A percentile compares a stretch with the other conserved stretches of the same genome.
These are phyloP conservation scores for Mortierella antarctica DNA, from an alignment of 192 early-diverging fungal species.

Conservation along the genomic window DNA sequence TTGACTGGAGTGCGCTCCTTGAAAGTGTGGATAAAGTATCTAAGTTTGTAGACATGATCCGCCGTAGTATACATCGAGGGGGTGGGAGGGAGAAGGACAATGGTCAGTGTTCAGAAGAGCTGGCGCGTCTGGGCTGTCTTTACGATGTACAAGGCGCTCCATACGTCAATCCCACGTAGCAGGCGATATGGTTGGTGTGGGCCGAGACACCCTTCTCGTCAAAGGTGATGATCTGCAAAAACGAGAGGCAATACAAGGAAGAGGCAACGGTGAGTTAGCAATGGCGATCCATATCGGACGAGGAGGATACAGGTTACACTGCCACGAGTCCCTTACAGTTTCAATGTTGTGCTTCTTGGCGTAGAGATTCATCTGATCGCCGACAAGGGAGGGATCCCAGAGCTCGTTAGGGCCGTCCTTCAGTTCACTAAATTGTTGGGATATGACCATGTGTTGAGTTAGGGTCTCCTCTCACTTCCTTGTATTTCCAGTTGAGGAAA, in stretches of 20 bases:
- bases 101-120: not conserved
- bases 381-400: conserved; percentile 73
- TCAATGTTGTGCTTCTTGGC: conserved; percentile 70
- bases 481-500: not conserved
- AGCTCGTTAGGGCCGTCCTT: conserved; percentile 74
- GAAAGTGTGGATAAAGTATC: conserved; percentile 46
- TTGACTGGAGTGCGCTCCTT: conserved; percentile 57
- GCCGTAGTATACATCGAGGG: not conserved
- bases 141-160: not conserved
- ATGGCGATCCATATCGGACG: not conserved
- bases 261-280: not conserved
- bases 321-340: conserved; percentile 56
- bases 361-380: conserved; percentile 67
- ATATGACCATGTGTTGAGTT: not conserved
- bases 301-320: not conserved
- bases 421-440: conserved; percentile 54
- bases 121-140: not conserved
- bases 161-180: conserved; percentile 77
- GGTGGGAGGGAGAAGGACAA: too few species aligned
- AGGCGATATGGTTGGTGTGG: conserved; percentile 89
- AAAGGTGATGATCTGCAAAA: conserved; percentile 84
- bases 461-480: not conserved
- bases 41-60: conserved; percentile 1
- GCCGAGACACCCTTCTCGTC: conserved; percentile 90
- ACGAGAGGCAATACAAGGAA: not conserved